phyloP scores from a whole-genome alignment of 2,329 filamentous ascomycete genomes.

The Alternaria triticimaculans region DNA sequence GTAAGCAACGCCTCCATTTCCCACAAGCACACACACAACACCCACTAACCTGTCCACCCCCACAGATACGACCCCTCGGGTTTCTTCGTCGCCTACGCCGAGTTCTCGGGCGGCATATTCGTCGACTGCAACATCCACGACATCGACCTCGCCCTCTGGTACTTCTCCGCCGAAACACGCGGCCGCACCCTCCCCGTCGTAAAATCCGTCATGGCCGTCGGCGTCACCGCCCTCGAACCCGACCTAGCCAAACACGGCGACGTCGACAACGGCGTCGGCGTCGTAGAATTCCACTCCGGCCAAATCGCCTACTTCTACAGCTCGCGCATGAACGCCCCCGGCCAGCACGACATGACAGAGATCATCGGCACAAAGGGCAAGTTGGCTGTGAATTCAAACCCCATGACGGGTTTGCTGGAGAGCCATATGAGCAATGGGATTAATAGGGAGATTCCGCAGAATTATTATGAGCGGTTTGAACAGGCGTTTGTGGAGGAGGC shows the following conservation, averaged over 20 bases:
- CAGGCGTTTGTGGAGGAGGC: constrained; percentile 69
- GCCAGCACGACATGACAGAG: constrained; percentile 71
- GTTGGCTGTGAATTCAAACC: constrained; percentile 66
- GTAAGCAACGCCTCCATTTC: constrained; percentile 5
- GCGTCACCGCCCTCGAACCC: constrained; percentile 66
- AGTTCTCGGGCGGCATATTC: constrained; percentile 71
- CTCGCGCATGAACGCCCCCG: constrained; percentile 71
- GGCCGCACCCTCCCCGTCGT: constrained; percentile 49
- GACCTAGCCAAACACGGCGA: constrained; percentile 65
- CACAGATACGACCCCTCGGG: constrained; percentile 62
- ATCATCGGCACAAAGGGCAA: constrained; percentile 72
- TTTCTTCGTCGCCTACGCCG: constrained; percentile 72
- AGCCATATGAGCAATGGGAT: constrained; percentile 62
- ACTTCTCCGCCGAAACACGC: constrained; percentile 52
- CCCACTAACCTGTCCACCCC: not conserved
- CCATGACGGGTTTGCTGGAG: constrained; percentile 62
- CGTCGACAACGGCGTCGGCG: constrained; percentile 67
- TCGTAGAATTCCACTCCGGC: constrained; percentile 70
- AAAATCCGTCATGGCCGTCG: constrained; percentile 63
- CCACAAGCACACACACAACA: not conserved
- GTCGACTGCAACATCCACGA: constrained; percentile 76
- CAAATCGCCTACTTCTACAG: constrained; percentile 70
- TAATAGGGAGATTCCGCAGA: constrained; percentile 64
- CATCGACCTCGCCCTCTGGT: constrained; percentile 71
- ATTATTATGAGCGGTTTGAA: constrained; percentile 69